A percentile compares a stretch with the other conserved stretches of the same genome.
Conservation (phyloP, 164 flowering plant genomes). For the Paratinospora sagittata region DNA sequence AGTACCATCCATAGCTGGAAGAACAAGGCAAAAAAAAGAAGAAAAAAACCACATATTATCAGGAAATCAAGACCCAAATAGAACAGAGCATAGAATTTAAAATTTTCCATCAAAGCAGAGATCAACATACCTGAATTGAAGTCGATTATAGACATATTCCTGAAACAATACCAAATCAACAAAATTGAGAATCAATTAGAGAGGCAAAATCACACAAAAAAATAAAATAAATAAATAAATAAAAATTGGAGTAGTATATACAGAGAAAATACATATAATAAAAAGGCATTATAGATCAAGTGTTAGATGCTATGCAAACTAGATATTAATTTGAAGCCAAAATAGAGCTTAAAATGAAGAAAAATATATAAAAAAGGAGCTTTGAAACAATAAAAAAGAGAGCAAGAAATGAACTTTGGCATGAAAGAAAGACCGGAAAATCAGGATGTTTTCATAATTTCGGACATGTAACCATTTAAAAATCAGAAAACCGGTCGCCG, state of each 20-base stretch:
- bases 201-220: too few relatives aligned
- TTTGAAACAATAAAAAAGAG: too few relatives aligned
- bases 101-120: neutral
- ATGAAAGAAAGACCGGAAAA: too few relatives aligned
- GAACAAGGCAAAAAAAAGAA: too few relatives aligned
- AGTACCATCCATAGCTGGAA: constrained; percentile 93
- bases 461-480: too few relatives aligned
- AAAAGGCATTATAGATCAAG: neutral
- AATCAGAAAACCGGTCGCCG: neutral
- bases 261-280: neutral
- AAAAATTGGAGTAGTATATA: too few relatives aligned
- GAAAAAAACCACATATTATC: constrained; percentile 8
- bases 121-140: constrained; percentile 58
- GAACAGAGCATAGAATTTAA: neutral
- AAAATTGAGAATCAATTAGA: neutral
- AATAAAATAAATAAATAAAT: too few relatives aligned
- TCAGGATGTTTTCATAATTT: too few relatives aligned
- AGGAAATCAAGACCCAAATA: neutral
- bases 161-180: constrained; percentile 23
- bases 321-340: too few relatives aligned
- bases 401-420: too few relatives aligned
- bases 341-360: too few relatives aligned
- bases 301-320: too few relatives aligned
- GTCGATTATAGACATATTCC: constrained; percentile 85
- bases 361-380: neutral